These are phyloP conservation scores for Rosa multiflora DNA, from an alignment of 306 rosid genomes.

Conservation along the genomic window DNA sequence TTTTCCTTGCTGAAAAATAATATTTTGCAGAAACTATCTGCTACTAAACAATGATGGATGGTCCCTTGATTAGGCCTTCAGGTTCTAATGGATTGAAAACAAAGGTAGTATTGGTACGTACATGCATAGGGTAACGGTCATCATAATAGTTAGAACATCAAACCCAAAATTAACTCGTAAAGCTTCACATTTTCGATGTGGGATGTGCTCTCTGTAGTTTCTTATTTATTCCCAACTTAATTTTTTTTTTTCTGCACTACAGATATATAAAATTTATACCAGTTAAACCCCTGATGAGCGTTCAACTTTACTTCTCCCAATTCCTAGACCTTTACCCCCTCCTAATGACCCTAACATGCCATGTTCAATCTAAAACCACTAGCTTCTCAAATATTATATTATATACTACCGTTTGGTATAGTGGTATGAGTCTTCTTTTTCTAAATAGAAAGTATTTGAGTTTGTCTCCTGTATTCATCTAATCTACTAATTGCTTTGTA, in stretches of 20 bases:
- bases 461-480: neutral
- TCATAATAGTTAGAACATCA: neutral
- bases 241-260: too few relatives aligned
- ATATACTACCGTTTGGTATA: neutral
- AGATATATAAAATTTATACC: too few relatives aligned
- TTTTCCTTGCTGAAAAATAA: neutral
- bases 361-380: neutral
- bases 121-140: neutral
- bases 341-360: too few relatives aligned
- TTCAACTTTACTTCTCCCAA: neutral
- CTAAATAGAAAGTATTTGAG: neutral
- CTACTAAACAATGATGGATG: neutral
- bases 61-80: neutral
- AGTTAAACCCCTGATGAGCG: neutral
- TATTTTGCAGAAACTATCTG: neutral
- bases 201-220: too few relatives aligned
- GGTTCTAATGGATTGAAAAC: neutral
- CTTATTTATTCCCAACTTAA: too few relatives aligned
- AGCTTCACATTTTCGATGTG: neutral
- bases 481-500: too few relatives aligned
- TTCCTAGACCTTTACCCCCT: neutral
- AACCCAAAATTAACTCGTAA: neutral
- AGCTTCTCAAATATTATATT: neutral
- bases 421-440: neutral
- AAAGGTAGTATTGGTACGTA: neutral